Conservation (phyloP, 306 rosid species). For the Quercus bicolor region DNA sequence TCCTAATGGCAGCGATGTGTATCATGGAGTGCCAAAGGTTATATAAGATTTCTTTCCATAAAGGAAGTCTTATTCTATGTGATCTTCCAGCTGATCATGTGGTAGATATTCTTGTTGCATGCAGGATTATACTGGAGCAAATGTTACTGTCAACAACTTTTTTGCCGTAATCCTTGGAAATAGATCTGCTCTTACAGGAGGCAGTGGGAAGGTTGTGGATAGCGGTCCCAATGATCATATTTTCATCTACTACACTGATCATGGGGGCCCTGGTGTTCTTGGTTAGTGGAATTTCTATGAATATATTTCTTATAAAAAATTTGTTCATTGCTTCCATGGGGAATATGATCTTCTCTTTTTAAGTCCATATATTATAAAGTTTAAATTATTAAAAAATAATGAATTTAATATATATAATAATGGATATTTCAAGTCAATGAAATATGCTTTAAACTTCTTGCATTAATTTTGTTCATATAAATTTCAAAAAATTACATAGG, state of each 20-base stretch:
- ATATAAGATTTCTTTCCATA: neutral
- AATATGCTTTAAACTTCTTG: too few species aligned
- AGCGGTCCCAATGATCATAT: slow-evolving; percentile 95
- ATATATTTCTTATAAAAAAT: neutral
- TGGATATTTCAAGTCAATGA: too few species aligned
- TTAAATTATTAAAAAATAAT: too few species aligned
- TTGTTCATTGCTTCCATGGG: neutral
- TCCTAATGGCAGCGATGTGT: slow-evolving; percentile 88
- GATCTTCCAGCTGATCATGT: neutral
- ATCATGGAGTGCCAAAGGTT: slow-evolving; percentile 91
- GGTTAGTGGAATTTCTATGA: slow-evolving; percentile 49
- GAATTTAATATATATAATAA: too few species aligned
- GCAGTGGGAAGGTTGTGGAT: slow-evolving; percentile 90
- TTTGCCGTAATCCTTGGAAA: slow-evolving; percentile 84
- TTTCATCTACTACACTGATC: slow-evolving; percentile 80
- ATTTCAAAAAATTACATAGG: too few species aligned
- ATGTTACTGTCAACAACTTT: slow-evolving; percentile 66
- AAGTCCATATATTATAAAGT: neutral
- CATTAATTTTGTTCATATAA: too few species aligned
- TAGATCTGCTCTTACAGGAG: slow-evolving; percentile 68
- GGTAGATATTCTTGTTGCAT: slow-evolving; percentile 8
- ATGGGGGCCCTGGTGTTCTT: slow-evolving; percentile 95
- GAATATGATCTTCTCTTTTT: too few species aligned
- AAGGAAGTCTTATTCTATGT: neutral
- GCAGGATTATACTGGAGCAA: slow-evolving; percentile 82